These are phyloP conservation scores for Climacium dendroides DNA, from an alignment of 225 moss, liverwort and hornwort species.

Conservation along the genomic window DNA sequence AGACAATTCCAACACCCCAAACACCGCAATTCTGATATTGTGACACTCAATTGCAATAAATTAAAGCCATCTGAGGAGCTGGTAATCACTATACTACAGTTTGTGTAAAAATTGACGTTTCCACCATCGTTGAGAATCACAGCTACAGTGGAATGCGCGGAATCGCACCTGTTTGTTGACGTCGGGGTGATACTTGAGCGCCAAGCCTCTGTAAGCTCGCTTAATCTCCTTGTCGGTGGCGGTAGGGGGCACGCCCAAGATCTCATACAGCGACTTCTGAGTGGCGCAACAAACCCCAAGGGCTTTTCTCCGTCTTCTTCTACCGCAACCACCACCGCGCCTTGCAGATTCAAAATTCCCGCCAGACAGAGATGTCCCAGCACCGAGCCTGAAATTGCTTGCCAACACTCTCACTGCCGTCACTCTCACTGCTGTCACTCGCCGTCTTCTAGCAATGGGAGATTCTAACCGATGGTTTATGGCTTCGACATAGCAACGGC, in stretches of 20 bases:
- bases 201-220: slow-evolving; percentile 33
- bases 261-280: slow-evolving; percentile 29
- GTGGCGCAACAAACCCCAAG: neutral
- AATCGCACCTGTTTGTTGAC: slow-evolving; percentile 37
- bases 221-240: slow-evolving; percentile 48
- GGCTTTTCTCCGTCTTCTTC: neutral
- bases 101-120: neutral
- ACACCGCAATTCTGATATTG: neutral
- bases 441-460: neutral
- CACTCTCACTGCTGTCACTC: neutral
- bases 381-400: neutral
- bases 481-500: neutral
- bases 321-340: neutral
- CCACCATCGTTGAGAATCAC: neutral
- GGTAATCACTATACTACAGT: neutral
- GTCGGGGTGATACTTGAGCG: slow-evolving; percentile 48
- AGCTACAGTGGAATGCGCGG: neutral
- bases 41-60: neutral
- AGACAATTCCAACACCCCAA: neutral
- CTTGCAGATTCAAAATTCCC: neutral
- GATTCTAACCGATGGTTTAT: neutral
- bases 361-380: neutral
- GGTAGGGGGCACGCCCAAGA: slow-evolving; percentile 21
- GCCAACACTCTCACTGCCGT: neutral
- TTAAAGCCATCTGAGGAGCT: neutral